A percentile compares a stretch with the other conserved stretches of the same genome.
phyloP scores from a whole-genome alignment of 331 rosid species.

The Malus hybrid region DNA sequence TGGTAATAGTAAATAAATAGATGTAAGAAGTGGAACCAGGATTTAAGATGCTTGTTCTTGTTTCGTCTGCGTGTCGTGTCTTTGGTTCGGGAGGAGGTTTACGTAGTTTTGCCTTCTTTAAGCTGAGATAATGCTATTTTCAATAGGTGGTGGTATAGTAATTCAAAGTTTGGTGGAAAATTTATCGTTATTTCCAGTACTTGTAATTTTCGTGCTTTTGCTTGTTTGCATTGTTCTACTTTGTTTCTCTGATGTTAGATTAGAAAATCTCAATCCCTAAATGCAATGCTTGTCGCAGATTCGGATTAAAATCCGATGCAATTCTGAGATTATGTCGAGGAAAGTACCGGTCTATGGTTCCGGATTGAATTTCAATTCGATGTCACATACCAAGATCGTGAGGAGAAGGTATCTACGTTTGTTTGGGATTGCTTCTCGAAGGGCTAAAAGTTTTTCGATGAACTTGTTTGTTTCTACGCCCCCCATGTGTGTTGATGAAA shows the following conservation, averaged over 20 bases:
- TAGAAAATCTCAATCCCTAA: background rate
- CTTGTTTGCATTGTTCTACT: no score
- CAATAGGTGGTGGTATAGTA: background rate
- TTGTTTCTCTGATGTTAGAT: background rate
- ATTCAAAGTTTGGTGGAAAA: background rate
- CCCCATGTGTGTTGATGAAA: no score
- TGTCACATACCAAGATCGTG: no score
- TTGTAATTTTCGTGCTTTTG: background rate
- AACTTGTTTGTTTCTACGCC: no score
- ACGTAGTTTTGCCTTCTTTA: background rate
- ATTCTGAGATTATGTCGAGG: no score
- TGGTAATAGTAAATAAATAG: conserved; percentile 34
- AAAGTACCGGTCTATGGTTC: no score
- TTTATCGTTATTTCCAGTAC: background rate
- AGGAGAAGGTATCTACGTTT: no score
- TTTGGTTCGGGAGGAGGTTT: background rate
- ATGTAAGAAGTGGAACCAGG: background rate
- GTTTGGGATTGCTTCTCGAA: no score
- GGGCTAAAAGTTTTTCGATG: no score
- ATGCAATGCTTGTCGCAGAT: no score
- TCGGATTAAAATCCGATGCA: no score
- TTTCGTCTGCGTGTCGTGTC: background rate
- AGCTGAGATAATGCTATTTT: background rate
- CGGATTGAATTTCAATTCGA: no score
- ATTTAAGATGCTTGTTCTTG: conserved; percentile 1